phyloP scores from a whole-genome alignment of 140 eudicot species.

The Senecio squalidus region DNA sequence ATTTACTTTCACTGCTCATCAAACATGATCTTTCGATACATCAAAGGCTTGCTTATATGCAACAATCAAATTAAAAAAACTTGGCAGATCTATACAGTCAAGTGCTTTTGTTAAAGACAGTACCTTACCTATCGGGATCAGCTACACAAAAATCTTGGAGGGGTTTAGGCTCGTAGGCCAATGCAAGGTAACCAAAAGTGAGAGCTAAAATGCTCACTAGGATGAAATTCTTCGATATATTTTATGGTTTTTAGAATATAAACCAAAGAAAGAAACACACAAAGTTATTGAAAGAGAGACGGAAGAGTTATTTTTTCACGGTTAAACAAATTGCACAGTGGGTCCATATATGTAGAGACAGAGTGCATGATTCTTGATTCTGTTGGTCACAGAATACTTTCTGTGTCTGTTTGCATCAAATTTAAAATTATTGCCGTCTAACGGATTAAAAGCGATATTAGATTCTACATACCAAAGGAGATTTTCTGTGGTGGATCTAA shows the following conservation, averaged over 20 bases:
- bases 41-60: too few species aligned
- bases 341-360: neutral
- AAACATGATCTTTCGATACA: too few species aligned
- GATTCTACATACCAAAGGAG: too few species aligned
- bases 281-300: too few species aligned
- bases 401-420: neutral
- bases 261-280: too few species aligned
- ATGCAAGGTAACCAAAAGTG: conserved; percentile 16
- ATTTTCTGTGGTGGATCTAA: too few species aligned
- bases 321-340: neutral
- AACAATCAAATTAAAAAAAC: neutral
- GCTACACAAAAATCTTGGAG: conserved; percentile 49
- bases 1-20: conserved; percentile 28
- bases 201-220: conserved; percentile 20
- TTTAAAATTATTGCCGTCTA: conserved; percentile 13
- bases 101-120: neutral
- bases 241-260: too few species aligned
- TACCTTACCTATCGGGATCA: conserved; percentile 26
- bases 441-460: neutral
- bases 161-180: conserved; percentile 32
- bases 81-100: too few species aligned
- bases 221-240: conserved; percentile 10
- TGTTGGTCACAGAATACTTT: neutral
- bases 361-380: neutral
- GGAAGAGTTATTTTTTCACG: too few species aligned